Evolutionary conservation across 108 stramenopile species (phyloP).

Genomic region (Mediolabrus comicus): DNA sequence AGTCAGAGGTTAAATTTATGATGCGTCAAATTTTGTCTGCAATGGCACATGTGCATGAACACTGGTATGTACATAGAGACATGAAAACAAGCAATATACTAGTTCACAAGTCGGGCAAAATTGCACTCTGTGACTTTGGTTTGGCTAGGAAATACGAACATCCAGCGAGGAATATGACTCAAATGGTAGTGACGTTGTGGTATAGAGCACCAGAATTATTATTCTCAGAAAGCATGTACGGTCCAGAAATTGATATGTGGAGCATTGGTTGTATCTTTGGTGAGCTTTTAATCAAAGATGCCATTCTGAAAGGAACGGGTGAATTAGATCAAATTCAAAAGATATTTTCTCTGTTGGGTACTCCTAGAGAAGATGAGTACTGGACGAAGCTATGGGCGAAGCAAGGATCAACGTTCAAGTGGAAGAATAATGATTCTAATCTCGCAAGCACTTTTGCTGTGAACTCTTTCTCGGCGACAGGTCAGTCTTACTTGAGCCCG

Average conservation of each 20-base stretch:
- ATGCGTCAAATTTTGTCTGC: constrained; percentile 82
- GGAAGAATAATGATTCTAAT: constrained; percentile 56
- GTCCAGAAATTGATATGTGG: constrained; percentile 92
- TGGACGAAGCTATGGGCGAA: constrained; percentile 72
- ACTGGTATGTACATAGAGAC: constrained; percentile 90
- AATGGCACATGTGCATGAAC: constrained; percentile 72
- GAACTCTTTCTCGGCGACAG: constrained; percentile 59
- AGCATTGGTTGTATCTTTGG: constrained; percentile 97
- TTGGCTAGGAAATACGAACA: constrained; percentile 81
- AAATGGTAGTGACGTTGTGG: constrained; percentile 90
- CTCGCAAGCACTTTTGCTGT: constrained; percentile 67
- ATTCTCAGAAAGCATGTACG: constrained; percentile 83
- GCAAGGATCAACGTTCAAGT: constrained; percentile 72
- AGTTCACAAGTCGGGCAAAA: constrained; percentile 68
- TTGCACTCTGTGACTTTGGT: constrained; percentile 93
- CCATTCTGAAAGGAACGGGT: constrained; percentile 91
- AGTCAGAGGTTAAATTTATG: constrained; percentile 80
- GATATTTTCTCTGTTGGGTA: constrained; percentile 88
- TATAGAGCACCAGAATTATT: constrained; percentile 91
- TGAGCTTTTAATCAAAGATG: constrained; percentile 88
- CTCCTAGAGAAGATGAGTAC: constrained; percentile 83
- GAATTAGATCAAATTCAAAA: constrained; percentile 96
- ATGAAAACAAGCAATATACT: constrained; percentile 92
- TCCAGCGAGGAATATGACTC: constrained; percentile 72
- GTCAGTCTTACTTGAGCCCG: constrained; percentile 74